These are phyloP conservation scores for Vachellia collinsii DNA, from an alignment of 306 rosid genomes.

Conservation along the genomic window DNA sequence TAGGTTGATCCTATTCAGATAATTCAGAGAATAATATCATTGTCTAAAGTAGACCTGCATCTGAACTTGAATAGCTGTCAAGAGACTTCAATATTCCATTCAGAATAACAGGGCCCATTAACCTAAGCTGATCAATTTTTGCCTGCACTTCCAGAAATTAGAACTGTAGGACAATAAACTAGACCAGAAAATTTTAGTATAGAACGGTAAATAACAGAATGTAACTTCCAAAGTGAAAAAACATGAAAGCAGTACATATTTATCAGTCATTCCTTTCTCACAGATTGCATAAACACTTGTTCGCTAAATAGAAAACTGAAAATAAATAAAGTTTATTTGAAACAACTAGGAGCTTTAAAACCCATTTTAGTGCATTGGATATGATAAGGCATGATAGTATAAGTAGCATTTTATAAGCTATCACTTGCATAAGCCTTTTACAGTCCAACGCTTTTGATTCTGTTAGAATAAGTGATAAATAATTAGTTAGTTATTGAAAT, in stretches of 20 bases:
- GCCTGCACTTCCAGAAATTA: conserved; percentile 64
- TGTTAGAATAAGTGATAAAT: background rate
- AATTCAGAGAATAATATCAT: conserved; percentile 21
- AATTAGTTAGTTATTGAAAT: background rate
- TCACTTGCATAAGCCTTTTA: background rate
- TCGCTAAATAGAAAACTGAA: background rate
- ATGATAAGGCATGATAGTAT: background rate
- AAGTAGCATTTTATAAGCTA: background rate
- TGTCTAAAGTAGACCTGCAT: conserved; percentile 61
- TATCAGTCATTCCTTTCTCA: background rate
- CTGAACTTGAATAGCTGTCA: conserved; percentile 68
- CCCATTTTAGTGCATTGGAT: background rate
- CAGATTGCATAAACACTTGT: background rate
- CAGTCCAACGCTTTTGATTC: background rate
- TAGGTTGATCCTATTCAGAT: conserved; percentile 29
- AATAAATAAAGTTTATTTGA: background rate
- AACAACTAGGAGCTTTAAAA: background rate
- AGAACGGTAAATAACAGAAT: conserved; percentile 6
- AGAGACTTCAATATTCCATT: conserved; percentile 92
- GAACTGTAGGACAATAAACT: conserved; percentile 27
- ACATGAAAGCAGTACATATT: background rate
- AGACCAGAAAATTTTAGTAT: conserved; percentile 1
- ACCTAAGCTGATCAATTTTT: conserved; percentile 77
- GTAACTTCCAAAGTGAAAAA: background rate
- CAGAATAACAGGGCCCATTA: conserved; percentile 93